Evolutionary conservation across 495 filamentous ascomycete genomes (phyloP), one percentile per base, ranked within the genome.

Genomic region (Acidiella bohemica): DNA sequence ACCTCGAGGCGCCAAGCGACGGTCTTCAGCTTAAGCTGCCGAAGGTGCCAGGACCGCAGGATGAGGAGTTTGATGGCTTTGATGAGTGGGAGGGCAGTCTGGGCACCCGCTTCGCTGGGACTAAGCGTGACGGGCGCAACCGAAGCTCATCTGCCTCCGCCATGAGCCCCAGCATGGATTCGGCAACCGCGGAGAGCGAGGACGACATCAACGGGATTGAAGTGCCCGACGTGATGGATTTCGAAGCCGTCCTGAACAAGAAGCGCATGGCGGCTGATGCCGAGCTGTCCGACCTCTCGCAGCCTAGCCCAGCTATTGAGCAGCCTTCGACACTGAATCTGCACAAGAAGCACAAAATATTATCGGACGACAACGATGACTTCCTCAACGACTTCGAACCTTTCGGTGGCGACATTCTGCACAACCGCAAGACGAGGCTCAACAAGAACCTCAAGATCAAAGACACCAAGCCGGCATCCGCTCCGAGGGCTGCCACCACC

Each of bases 361-460:
- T 45, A 21, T 26, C 48, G 1, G 39, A 64, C 10, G 68, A 75
- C 10, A 75, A 76, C 35, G 86, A 94, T 18, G 86, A 93, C 54
- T 85, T 93, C 54, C 72, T 96, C 39, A 70, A 80, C 24, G 92
- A 78, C 17, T 70, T 97, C 50, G 92, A 96, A 33, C 72, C 96
- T 58, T 85, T 83, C 18, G 73, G 79, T 53, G 84, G 75, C 4
- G 80, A 85, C 50, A 69, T 81, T 11, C 86, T 96, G 50, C 73
- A 80, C 50, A 72, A 80, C 9, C 71, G 65, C 39, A 93, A 90
- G 55, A 65, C 81, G 12, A 82, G 81, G 8, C 61, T 94, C n/a
- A 92, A 97, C 55, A 85, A 83, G 33, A 95, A 97, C 51, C 71
- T 97, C 44, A 88, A 88, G 58, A 72, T 86, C 53, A 93, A 87